Evolutionary conservation across 192 early-diverging fungal genomes (phyloP), one percentile per base, ranked within the genome.

Genomic region (Fimicolochytrium jonesii): DNA sequence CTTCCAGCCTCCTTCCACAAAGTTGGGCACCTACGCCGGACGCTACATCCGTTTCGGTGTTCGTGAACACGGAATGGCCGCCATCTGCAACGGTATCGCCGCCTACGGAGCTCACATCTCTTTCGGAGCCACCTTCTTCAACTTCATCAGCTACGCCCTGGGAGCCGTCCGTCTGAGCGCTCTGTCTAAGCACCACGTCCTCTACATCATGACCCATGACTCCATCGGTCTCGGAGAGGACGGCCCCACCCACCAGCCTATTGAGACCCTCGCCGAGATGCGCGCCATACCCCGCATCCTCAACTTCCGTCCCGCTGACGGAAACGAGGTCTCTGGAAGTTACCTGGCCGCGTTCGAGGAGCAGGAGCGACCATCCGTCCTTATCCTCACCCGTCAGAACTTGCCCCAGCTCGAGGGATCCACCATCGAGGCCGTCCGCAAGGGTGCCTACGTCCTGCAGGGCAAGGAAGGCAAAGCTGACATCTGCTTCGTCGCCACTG

Each of bases 131-230:
- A 80, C 78, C 50, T 98, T 98, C 87, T 86, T 98, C 69, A 95
- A 93, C 88, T 65, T 77, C 63, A 76, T 77, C 65, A 66, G 70
- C 68, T 89, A 85, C 67, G 91, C 84, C 33, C 83, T 80, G 43
- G 92, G 93, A 35, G 88, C 93, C 35, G 85, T 90, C 39, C 90
- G 96, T 72, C 79, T 99, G 41, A 81, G 87, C 48, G 92, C 96
- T 6, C 78, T 99, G 48, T 88, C 91, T 52, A 81, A 89, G 31
- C 86, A 90, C 61, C 93, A 89, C 32, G 89, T 97, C 56, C 69
- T 99, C 59, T 97, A 96, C 80, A 87, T 99, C 66, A 94, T 95
- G 90, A 97, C 96, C 54, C 96, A 99, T 84, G 96, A 99, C 78
- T 97, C 94, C 35, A 94, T 99, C 58, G 96, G 94, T 65, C 85